Percentiles rank a stretch among this genome's conserved stretches.
phyloP scores from a whole-genome alignment of 768 basidiomycete genomes.

The Dacryopinax spathularia region DNA sequence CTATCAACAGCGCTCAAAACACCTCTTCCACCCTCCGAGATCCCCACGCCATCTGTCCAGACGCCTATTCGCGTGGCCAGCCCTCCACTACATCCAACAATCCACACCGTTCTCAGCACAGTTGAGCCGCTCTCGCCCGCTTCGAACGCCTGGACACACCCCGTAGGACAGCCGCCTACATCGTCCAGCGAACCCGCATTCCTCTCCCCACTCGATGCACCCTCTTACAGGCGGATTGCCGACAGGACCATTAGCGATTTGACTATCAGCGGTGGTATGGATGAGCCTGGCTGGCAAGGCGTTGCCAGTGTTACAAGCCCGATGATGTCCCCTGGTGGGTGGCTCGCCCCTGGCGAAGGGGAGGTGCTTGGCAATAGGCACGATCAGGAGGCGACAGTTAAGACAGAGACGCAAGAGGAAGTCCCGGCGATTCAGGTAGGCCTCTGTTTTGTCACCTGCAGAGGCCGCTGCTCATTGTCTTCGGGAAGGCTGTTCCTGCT shows the following conservation, averaged over 20 bases:
- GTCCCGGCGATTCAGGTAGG: neutral
- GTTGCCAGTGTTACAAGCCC: neutral
- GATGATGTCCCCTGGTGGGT: neutral
- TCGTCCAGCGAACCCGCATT: neutral
- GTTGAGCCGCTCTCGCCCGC: neutral
- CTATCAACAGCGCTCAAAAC: slow-evolving; percentile 16
- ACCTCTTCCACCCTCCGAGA: neutral
- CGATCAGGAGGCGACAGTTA: neutral
- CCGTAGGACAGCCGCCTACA: too few relatives aligned
- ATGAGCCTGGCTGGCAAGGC: slow-evolving; percentile 11
- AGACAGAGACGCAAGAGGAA: slow-evolving; percentile 8
- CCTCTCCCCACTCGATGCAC: slow-evolving; percentile 9
- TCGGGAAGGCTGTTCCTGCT: neutral
- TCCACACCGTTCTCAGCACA: neutral
- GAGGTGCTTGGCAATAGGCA: neutral
- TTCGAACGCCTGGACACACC: neutral
- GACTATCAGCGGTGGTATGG: slow-evolving; percentile 10
- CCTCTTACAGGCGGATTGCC: slow-evolving; percentile 4
- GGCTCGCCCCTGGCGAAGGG: neutral
- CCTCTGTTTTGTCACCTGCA: neutral
- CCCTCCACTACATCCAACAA: slow-evolving; percentile 4
- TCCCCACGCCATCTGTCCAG: slow-evolving; percentile 1
- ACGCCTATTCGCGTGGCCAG: neutral
- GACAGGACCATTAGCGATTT: slow-evolving; percentile 8
- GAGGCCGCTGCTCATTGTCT: neutral